A percentile compares a stretch with the other conserved stretches of the same genome.
These are phyloP conservation scores for Lizanozyma gosingica DNA, from an alignment of 1,139 yeast genomes.

Conservation along the genomic window DNA sequence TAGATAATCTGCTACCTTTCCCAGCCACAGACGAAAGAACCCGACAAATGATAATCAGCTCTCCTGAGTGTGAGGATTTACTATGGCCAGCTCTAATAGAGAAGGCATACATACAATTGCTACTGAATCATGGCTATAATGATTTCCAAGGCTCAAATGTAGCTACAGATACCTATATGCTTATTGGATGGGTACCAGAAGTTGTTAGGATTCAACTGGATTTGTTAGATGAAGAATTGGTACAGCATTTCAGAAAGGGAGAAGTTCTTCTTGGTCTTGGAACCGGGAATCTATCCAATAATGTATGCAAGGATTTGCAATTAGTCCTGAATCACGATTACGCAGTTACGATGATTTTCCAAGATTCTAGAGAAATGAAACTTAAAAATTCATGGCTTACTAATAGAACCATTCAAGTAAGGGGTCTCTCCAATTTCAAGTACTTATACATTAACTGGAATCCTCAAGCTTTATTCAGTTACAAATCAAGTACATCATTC, in stretches of 20 bases:
- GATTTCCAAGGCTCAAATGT: constrained; percentile 70
- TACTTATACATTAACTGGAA: constrained; percentile 67
- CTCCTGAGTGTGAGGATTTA: constrained; percentile 28
- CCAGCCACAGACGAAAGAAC: constrained; percentile 16
- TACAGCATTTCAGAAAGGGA: constrained; percentile 19
- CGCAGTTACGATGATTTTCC: constrained; percentile 29
- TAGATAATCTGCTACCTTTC: constrained; percentile 39
- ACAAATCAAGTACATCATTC: constrained; percentile 23
- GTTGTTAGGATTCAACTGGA: constrained; percentile 29
- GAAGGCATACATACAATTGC: constrained; percentile 60
- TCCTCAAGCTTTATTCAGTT: constrained; percentile 23
- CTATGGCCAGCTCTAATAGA: constrained; percentile 72
- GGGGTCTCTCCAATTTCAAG: constrained; percentile 39
- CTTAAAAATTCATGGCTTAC: constrained; percentile 51
- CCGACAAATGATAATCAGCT: constrained; percentile 18
- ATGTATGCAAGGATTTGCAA: constrained; percentile 25
- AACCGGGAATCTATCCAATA: constrained; percentile 43
- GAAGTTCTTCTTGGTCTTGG: constrained; percentile 55
- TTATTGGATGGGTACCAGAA: constrained; percentile 75
- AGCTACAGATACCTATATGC: constrained; percentile 58
- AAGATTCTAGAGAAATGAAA: constrained; percentile 13
- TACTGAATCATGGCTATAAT: constrained; percentile 36
- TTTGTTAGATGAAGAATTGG: constrained; percentile 25
- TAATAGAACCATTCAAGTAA: constrained; percentile 11
- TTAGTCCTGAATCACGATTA: constrained; percentile 67